Evolutionary conservation across 768 basidiomycete species (phyloP).

Genomic region (Dentipellis sp.): DNA sequence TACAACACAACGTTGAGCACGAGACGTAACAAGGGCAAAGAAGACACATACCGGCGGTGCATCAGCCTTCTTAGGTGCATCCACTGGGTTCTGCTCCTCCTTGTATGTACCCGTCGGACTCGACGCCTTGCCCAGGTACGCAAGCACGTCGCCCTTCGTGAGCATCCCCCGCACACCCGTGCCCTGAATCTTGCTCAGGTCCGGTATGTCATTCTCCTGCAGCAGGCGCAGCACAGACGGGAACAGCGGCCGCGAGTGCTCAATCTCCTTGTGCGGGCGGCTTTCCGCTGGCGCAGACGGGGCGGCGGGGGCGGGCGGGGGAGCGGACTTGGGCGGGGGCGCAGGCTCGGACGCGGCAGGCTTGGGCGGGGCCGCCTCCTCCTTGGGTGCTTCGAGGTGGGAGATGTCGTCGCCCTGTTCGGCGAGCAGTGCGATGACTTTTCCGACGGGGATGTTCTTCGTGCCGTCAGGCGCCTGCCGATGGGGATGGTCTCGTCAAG

Average conservation of each 20-base stretch:
- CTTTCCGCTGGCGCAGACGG: conserved; percentile 19
- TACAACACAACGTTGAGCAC: conserved; percentile 11
- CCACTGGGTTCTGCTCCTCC: conserved; percentile 23
- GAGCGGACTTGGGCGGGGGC: conserved; percentile 18
- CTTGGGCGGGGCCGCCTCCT: conserved; percentile 19
- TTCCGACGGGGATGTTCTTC: conserved; percentile 81
- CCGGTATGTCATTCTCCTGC: conserved; percentile 46
- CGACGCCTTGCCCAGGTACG: conserved; percentile 77
- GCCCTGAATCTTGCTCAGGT: conserved; percentile 66
- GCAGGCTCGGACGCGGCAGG: conserved; percentile 1
- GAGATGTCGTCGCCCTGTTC: conserved; percentile 96
- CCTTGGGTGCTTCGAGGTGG: conserved; percentile 57
- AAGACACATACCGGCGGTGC: conserved; percentile 16
- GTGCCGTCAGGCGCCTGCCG: conserved; percentile 64
- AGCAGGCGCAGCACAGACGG: conserved; percentile 86
- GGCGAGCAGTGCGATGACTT: conserved; percentile 83
- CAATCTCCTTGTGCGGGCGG: conserved; percentile 26
- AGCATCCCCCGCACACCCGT: conserved; percentile 90
- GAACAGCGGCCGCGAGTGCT: conserved; percentile 68
- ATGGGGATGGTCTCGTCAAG: background rate
- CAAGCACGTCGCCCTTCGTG: conserved; percentile 91
- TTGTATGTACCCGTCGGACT: conserved; percentile 71
- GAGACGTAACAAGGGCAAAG: background rate
- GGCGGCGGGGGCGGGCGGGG: conserved; percentile 22
- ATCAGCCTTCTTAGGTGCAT: conserved; percentile 22